Base-by-base conservation (phyloP, 257 asterid genomes). In the Cruciata laevipes region DNA sequence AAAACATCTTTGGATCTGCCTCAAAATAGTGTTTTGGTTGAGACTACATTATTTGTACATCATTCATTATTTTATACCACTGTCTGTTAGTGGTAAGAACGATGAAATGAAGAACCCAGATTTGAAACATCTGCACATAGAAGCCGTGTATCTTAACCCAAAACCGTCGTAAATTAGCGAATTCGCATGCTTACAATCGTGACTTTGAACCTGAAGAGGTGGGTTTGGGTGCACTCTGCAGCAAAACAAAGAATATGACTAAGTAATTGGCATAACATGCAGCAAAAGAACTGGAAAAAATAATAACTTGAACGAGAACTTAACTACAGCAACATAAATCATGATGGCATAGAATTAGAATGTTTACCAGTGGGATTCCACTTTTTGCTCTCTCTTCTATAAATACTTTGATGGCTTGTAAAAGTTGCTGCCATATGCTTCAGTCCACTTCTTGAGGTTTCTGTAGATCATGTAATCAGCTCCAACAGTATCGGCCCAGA, bases 401-500 rank as follows among this genome's bases (percentile, higher is more conserved):
- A 94, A 78, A 81, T 71, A 89, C 61, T 73, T 85, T 23, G 99
- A 87, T 23, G 99, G 99, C 78, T 53, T 82, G 78, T 85, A 94
- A 77, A 88, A 87, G 75, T 75, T 76, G 23, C 99, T 76, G 18
- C 99, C 99, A 73, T 87, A 86, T 53, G 69, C 33, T 68, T 81
- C 86, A 73, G 83, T 78, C 98, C 97, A 91, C 76, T 82, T 87
- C 75, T 66, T 76, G 72, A 94, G 97, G 68, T 93, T 88, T 78
- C 65, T 83, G 74, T 84, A 83, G 68, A 94, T n/a, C n/a, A n/a
- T 77, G 71, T 75, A 77, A 74, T 76, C 87, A 68, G 96, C 97
- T 17, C 99, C 99, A 68, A 94, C 75, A 33, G 83, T 77, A 83
- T 94, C 99, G 8, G 96, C 99, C 99, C 99, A 94, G 85, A 83